Evolutionary conservation across 1,284 basidiomycete genomes (phyloP).

Genomic region (Pterula multifida): DNA sequence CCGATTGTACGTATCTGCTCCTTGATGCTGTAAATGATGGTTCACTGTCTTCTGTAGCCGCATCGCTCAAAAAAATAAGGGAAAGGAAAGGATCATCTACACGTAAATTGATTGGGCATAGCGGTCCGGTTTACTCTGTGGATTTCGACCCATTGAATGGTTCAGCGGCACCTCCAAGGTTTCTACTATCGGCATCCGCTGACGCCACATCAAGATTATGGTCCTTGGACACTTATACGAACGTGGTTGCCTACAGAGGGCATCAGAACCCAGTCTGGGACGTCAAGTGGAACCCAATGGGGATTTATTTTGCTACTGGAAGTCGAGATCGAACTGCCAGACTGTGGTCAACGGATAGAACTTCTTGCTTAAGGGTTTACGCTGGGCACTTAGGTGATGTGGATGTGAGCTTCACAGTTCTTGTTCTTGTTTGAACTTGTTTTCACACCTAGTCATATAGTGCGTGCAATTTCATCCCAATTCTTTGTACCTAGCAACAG

Average conservation of each 20-base stretch:
- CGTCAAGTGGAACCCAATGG: conserved; percentile 95
- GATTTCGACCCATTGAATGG: conserved; percentile 89
- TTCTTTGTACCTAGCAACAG: conserved; percentile 93
- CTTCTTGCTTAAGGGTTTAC: conserved; percentile 83
- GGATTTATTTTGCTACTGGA: conserved; percentile 96
- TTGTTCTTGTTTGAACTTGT: conserved; percentile 4
- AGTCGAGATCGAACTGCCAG: conserved; percentile 91
- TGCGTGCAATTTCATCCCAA: conserved; percentile 97
- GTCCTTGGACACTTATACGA: conserved; percentile 92
- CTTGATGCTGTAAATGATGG: conserved; percentile 3
- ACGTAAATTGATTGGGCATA: conserved; percentile 92
- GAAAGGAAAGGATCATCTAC: conserved; percentile 76
- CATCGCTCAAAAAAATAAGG: conserved; percentile 50
- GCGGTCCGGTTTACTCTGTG: conserved; percentile 90
- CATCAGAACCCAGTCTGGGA: conserved; percentile 99
- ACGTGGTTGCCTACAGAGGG: conserved; percentile 89
- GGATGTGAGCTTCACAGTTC: conserved; percentile 54
- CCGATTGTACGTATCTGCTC: conserved; percentile 43
- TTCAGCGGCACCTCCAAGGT: conserved; percentile 74
- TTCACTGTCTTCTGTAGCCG: conserved; percentile 25
- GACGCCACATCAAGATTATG: conserved; percentile 89
- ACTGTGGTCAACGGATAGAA: conserved; percentile 92
- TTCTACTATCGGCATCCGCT: conserved; percentile 88
- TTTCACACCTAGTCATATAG: conserved; percentile 28
- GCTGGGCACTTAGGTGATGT: conserved; percentile 96